Base-by-base conservation (phyloP, 208 protist species). In the Leishmania martiniquensis region DNA sequence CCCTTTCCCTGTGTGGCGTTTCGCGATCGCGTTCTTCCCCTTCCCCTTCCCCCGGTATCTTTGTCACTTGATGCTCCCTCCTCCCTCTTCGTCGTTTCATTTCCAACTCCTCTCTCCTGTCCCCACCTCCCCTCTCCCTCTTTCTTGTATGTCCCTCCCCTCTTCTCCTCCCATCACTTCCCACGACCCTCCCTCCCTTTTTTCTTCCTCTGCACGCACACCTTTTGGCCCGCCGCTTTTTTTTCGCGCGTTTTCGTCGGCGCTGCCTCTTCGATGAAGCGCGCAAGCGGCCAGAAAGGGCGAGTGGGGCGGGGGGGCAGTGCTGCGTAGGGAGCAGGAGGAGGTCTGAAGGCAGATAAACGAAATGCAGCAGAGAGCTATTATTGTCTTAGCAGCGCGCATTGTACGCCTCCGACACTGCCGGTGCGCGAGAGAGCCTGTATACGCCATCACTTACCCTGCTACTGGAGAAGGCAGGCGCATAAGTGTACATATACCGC, bases 81-180 rank as follows among this genome's bases (percentile, higher is more conserved):
- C n/a, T n/a, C n/a, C n/a, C n/a, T n/a, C n/a, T n/a, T n/a, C n/a
- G n/a, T n/a, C n/a, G n/a, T 68, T 47, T 5, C 73, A 20, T 22
- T 52, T 54, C 44, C 32, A 25, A 37, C 44, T 81, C 42, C 29
- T 2, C 49, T 12, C 45, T 52, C 72, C 45, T 22, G 15, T 34
- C 66, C 72, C 66, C 57, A 9, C 55, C 66, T 59, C 66, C 22
- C 42, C 54, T 72, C n/a, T 70, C 52, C 10, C n/a, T 70, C 37
- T 68, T 25, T 71, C 34, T 55, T 29, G 12, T 69, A 12, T 54
- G 37, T 29, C 32, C 32, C 42, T 57, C 29, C 60, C 12, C 6
- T 69, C 15, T 45, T 66, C 32, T 45, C 17, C 29, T 15, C 29
- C 29, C 17, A 42, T 15, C 34, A 25, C 4, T n/a, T n/a, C n/a